phyloP scores from a whole-genome alignment of 2,329 filamentous ascomycete species.

The Talaromyces sp. region DNA sequence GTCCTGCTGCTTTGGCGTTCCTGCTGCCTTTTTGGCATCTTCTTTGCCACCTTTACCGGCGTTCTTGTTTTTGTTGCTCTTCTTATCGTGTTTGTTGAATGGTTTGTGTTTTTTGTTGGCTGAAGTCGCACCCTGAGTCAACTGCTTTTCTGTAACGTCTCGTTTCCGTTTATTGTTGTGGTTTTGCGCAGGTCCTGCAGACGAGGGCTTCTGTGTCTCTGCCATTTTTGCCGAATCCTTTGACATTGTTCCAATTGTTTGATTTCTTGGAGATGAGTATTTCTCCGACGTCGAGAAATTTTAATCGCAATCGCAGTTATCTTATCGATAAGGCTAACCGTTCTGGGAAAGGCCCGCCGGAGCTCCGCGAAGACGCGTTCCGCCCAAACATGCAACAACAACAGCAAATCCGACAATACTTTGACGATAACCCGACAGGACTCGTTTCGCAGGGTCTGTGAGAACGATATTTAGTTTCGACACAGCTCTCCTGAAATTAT shows the following conservation, averaged over 20 bases:
- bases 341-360: neutral
- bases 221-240: slow-evolving; percentile 15
- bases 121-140: slow-evolving; percentile 20
- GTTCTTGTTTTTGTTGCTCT: slow-evolving; percentile 22
- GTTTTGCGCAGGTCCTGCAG: slow-evolving; percentile 23
- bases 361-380: slow-evolving; percentile 10
- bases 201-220: slow-evolving; percentile 13
- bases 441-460: neutral
- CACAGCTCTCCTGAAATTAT: neutral
- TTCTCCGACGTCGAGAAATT: slow-evolving; percentile 8
- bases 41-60: slow-evolving; percentile 23
- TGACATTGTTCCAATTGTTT: neutral
- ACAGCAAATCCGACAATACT: neutral
- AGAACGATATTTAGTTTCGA: neutral
- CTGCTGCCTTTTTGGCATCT: slow-evolving; percentile 8
- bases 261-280: neutral
- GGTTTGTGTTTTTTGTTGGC: slow-evolving; percentile 14
- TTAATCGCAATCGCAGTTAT: slow-evolving; percentile 12
- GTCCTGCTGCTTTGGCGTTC: slow-evolving; percentile 39
- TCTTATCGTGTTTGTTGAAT: slow-evolving; percentile 23
- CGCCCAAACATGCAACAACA: neutral
- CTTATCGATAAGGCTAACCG: slow-evolving; percentile 28
- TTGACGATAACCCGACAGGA: neutral
- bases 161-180: slow-evolving; percentile 38
- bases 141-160: slow-evolving; percentile 26